Base-by-base conservation (phyloP, 1,284 basidiomycete genomes). In the Mycena citricolor region DNA sequence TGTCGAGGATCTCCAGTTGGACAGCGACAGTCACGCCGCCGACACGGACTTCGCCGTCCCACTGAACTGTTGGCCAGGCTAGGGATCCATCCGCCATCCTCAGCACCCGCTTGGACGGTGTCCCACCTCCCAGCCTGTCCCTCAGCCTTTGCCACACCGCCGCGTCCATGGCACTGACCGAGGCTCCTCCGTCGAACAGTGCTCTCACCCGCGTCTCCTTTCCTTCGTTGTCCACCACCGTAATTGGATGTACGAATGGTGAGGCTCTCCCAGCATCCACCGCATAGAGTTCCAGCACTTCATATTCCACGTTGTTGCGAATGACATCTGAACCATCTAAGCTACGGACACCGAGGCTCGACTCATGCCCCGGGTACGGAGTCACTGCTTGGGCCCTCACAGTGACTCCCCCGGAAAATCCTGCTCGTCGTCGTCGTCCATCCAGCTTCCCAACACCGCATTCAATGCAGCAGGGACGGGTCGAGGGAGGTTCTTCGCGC, bases 331-430 rank as follows among this genome's bases (percentile, higher is more conserved):
- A 19, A 29, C 24, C 28, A 1, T 31, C 14, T 40, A 38, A 24
- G 14, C 6, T n/a, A 22, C 22, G 22, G 44, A 10, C 30, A 21
- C 37, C 38, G 23, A 39, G 37, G 41, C 20, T 13, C 5, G 20
- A 20, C 22, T 37, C 20, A 10, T 37, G 25, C 42, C 42, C 36
- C 7, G 34, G 14, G 4, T 39, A 22, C 22, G 25, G 44, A 46
- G 24, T 26, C 33, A 25, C 31, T 33, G 44, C 37, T 29, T 37
- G 36, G 28, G 44, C 29, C 10, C 47, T 29, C 40, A 51, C 1
- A 30, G 28, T 43, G 41, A 41, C 45, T 46, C 50, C 23, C 11
- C 19, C n/a, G 23, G 38, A 48, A 47, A 47, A 47, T 28, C 49
- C 49, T 39, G 25, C n/a, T 39, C 37, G 0, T 34, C 17, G 14